Base-by-base conservation (phyloP, 1,139 yeast species). In the Yamadazyma triangularis region DNA sequence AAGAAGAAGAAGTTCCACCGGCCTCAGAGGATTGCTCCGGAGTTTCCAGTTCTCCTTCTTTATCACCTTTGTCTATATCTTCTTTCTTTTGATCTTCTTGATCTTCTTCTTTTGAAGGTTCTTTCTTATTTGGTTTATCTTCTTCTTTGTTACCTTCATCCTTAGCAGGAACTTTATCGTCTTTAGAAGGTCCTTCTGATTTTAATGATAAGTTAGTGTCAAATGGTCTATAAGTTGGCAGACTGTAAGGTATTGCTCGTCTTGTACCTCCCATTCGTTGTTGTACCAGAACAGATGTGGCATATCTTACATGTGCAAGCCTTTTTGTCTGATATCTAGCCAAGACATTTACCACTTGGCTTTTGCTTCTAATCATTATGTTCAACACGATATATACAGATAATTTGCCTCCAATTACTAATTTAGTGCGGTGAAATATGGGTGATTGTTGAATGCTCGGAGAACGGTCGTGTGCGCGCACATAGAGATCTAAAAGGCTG, bases 1-100 rank as follows among this genome's bases (percentile, higher is more conserved):
- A 30, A 20, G 44, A 34, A 19, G 44, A 33, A 15, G 48, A 35
- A 15, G 48, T 24, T 2, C 41, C 23, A 24, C 28, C 29, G 28
- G 30, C 14, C 30, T 30, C 4, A 25, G 16, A 11, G 25, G 14
- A 9, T 33, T 10, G 13, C 15, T 10, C 18, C 11, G 11, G 7
- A 8, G 25, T 19, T 9, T 16, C 28, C 3, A 35, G 13, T 4
- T 30, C 28, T 4, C 36, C 22, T n/a, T 25, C 22, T 5, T 19
- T 21, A 15, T 26, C 34, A 13, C 23, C 20, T n/a, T 32, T 24
- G 6, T 20, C 26, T 22, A 19, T 13, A 7, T 19, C 26, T 13
- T 24, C 27, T 15, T 26, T 20, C 7, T 22, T 12, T 10, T 9
- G 9, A 12, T 26, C 24, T 9, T 9, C 28, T 5, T 22, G 15